Evolutionary conservation across 208 protist species (phyloP).

Genomic region (Leishmania tarentolae): DNA sequence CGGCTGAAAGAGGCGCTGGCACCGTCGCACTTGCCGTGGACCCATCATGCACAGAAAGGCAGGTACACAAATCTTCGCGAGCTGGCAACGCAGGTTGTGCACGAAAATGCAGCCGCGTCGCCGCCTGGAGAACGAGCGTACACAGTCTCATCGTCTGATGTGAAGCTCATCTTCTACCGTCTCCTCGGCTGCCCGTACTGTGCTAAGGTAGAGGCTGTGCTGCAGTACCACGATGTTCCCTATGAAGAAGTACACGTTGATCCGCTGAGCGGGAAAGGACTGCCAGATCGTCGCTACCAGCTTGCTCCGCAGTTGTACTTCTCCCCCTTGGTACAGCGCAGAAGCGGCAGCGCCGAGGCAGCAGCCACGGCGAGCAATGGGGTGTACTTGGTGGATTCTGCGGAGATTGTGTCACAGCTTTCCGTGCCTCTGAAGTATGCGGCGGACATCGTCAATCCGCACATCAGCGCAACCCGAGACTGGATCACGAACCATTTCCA

Average conservation of each 20-base stretch:
- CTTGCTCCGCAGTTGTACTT: constrained; percentile 80
- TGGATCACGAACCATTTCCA: constrained; percentile 80
- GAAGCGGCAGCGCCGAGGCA: constrained; percentile 3
- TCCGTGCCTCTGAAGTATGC: constrained; percentile 56
- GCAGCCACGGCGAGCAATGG: not conserved
- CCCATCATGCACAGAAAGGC: constrained; percentile 19
- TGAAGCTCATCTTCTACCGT: constrained; percentile 65
- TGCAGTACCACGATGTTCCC: constrained; percentile 66
- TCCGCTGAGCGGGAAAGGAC: constrained; percentile 60
- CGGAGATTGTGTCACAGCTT: constrained; percentile 50
- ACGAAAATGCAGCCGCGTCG: not conserved
- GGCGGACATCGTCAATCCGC: constrained; percentile 48
- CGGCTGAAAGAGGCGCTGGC: constrained; percentile 51
- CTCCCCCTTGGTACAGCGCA: constrained; percentile 16
- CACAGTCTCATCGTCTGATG: constrained; percentile 29
- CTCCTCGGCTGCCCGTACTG: constrained; percentile 87
- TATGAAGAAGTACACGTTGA: constrained; percentile 73
- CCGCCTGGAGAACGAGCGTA: constrained; percentile 6
- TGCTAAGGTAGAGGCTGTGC: constrained; percentile 80
- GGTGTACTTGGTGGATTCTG: constrained; percentile 71
- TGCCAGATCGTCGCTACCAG: constrained; percentile 66
- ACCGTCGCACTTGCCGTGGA: constrained; percentile 59
- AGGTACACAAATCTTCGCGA: constrained; percentile 17
- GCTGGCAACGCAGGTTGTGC: not conserved
- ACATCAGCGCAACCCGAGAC: constrained; percentile 48